A percentile compares a stretch with the other conserved stretches of the same genome.
Evolutionary conservation across 1,139 yeast species (phyloP).

Genomic region (Nakaseomyces nivariensis): DNA sequence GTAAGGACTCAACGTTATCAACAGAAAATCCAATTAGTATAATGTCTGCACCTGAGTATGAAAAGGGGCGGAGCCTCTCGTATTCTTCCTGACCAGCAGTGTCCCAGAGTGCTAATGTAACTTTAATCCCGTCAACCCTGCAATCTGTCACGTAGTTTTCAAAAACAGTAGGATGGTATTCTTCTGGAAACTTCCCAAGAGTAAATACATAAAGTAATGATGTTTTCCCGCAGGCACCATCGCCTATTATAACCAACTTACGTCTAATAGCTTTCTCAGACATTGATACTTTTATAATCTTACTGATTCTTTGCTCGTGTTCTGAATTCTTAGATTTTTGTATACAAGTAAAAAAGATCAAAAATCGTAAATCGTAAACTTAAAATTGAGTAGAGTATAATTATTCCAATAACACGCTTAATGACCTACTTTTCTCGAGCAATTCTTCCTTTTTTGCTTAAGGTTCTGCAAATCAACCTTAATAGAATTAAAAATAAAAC

Average conservation of each 20-base stretch:
- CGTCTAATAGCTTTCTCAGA: slow-evolving; percentile 41
- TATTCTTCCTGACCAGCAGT: slow-evolving; percentile 96
- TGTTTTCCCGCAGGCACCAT: slow-evolving; percentile 93
- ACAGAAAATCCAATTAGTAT: slow-evolving; percentile 64
- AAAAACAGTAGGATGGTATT: slow-evolving; percentile 88
- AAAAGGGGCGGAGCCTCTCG: slow-evolving; percentile 62
- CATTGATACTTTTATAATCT: slow-evolving; percentile 11
- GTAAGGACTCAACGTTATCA: slow-evolving; percentile 59
- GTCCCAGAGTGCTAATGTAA: slow-evolving; percentile 87
- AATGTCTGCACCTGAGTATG: slow-evolving; percentile 67
- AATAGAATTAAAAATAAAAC: no score
- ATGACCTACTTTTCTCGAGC: no score
- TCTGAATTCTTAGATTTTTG: no score
- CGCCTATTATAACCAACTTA: slow-evolving; percentile 86
- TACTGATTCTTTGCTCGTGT: no score
- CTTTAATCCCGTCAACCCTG: slow-evolving; percentile 84
- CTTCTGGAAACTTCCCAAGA: slow-evolving; percentile 69
- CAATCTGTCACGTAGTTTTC: slow-evolving; percentile 93
- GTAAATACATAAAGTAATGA: slow-evolving; percentile 86
- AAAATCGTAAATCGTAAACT: neutral
- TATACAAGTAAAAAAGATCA: neutral
- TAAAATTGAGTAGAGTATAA: no score
- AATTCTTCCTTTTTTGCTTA: no score
- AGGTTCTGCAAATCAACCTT: no score
- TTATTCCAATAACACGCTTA: neutral